These are phyloP conservation scores for Coriolopsis trogii DNA, from an alignment of 1,284 basidiomycete species.

Conservation along the genomic window DNA sequence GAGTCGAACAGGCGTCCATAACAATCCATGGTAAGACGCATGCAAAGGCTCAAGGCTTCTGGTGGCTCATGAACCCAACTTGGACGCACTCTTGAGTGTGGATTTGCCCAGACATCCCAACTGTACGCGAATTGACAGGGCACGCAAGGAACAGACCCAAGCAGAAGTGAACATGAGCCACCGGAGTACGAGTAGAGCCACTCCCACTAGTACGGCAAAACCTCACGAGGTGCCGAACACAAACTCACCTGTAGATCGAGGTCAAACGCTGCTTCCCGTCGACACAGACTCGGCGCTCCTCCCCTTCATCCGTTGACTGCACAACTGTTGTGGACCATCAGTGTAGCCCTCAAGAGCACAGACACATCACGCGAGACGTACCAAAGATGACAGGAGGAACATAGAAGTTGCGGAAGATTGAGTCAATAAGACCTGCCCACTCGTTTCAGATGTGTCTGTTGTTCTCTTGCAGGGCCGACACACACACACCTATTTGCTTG, in stretches of 20 bases:
- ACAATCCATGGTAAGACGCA: no score
- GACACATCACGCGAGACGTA: conserved; percentile 30
- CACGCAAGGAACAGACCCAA: no score
- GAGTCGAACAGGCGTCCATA: no score
- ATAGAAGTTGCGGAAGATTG: conserved; percentile 57
- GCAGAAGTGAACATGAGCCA: no score
- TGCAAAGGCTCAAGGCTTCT: no score
- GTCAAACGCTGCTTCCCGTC: conserved; percentile 80
- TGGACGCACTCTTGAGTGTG: no score
- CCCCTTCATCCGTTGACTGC: conserved; percentile 54
- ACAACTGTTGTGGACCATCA: conserved; percentile 30
- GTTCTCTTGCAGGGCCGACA: background rate
- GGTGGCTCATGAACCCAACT: no score
- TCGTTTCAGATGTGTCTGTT: background rate
- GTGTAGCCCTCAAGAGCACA: background rate
- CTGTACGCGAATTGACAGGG: no score
- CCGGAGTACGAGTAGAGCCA: no score
- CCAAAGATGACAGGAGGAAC: conserved; percentile 58
- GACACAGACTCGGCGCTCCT: conserved; percentile 69
- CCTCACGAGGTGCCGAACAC: no score
- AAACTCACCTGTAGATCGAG: conserved; percentile 61
- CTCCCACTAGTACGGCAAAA: no score
- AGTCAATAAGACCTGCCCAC: conserved; percentile 50
- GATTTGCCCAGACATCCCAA: no score
- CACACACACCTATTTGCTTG: conserved; percentile 32